phyloP scores from a whole-genome alignment of 2,329 filamentous ascomycete genomes.

The Cryphonectria japonica region DNA sequence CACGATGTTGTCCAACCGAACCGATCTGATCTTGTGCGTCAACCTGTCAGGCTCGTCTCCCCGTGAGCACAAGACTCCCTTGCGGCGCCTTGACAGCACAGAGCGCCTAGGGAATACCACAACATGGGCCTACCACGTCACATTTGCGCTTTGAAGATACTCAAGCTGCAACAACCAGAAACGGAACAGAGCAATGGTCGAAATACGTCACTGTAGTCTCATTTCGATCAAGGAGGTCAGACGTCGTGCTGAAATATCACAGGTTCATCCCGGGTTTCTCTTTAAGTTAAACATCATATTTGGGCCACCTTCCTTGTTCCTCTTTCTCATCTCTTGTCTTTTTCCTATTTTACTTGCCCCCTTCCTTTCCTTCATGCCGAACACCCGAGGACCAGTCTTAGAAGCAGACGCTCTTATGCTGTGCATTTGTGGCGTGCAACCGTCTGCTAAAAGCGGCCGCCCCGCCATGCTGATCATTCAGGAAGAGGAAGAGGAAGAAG shows the following conservation, averaged over 20 bases:
- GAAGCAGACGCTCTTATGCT: background rate
- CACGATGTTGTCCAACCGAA: background rate
- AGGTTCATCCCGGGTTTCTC: background rate
- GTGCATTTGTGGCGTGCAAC: background rate
- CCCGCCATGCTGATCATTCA: background rate
- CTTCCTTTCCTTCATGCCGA: background rate
- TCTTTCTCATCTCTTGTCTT: background rate
- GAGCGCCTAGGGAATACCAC: background rate
- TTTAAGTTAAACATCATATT: background rate
- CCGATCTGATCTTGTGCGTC: background rate
- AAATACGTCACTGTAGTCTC: background rate
- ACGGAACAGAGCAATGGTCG: background rate
- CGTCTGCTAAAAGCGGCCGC: background rate
- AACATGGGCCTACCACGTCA: constrained; percentile 9
- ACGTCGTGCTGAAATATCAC: background rate
- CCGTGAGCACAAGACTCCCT: background rate
- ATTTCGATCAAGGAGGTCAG: background rate
- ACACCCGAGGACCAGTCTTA: background rate
- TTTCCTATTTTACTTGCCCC: background rate
- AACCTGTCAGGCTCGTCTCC: background rate
- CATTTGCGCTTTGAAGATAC: constrained; percentile 20
- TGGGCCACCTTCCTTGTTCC: background rate
- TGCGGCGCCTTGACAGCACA: background rate
- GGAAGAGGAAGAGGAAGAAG: background rate
- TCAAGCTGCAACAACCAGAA: constrained; percentile 7